These are phyloP conservation scores for Coniochaeta hoffmannii DNA, from an alignment of 2,329 filamentous ascomycete species.

Conservation along the genomic window DNA sequence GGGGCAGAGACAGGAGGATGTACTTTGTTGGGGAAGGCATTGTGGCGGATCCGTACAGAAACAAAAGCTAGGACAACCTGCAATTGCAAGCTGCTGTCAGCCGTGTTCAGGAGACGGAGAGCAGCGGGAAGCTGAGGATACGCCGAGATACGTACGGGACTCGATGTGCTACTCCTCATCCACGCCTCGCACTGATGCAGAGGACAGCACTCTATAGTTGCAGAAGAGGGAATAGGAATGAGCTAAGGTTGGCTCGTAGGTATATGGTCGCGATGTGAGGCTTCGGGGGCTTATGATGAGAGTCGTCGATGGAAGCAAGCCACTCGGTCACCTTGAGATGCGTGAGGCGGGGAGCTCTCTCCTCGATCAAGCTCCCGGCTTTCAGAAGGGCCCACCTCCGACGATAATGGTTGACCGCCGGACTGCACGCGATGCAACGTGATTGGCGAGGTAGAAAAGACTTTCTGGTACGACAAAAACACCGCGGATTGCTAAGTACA, in stretches of 20 bases:
- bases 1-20: conserved; percentile 82
- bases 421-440: neutral
- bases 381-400: neutral
- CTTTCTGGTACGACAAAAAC: neutral
- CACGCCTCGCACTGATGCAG: neutral
- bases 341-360: neutral
- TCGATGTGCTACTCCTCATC: neutral
- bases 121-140: neutral
- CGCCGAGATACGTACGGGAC: neutral
- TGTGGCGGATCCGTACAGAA: conserved; percentile 9
- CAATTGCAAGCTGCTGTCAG: neutral
- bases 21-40: conserved; percentile 56
- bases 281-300: neutral
- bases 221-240: neutral
- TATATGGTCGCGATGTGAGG: neutral
- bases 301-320: neutral
- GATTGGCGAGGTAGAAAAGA: neutral
- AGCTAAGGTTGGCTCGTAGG: neutral
- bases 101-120: neutral
- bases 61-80: neutral
- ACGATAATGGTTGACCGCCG: neutral
- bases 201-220: neutral
- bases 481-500: neutral
- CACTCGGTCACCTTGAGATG: neutral
- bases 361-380: neutral